Conservation (phyloP, 768 basidiomycete genomes). For the Mycena haematopus region DNA sequence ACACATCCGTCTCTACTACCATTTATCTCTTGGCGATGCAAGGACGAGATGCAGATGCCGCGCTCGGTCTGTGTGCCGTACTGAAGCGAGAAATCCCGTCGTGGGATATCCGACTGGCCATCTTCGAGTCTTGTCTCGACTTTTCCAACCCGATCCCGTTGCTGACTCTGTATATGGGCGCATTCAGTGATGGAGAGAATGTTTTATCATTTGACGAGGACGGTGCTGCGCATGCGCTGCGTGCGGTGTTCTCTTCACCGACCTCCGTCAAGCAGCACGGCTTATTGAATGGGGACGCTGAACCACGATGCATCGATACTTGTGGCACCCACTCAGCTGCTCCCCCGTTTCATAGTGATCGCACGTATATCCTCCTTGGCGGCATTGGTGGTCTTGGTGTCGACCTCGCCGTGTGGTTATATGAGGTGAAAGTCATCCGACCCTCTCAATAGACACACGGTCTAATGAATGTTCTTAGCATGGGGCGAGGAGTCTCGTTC, state of each 20-base stretch:
- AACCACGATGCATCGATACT: neutral
- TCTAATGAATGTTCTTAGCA: conserved; percentile 9
- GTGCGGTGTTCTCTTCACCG: conserved; percentile 14
- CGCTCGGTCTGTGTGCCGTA: conserved; percentile 12
- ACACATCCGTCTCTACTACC: neutral
- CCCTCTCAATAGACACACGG: neutral
- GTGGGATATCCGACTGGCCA: conserved; percentile 13
- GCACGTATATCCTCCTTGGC: conserved; percentile 14
- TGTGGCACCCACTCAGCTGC: conserved; percentile 1
- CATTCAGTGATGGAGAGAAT: conserved; percentile 1
- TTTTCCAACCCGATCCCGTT: conserved; percentile 6
- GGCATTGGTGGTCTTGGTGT: conserved; percentile 20
- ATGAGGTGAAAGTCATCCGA: conserved; percentile 7
- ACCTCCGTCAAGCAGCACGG: conserved; percentile 1
- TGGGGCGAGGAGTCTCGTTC: conserved; percentile 17
- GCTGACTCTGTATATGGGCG: neutral
- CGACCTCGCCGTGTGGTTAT: conserved; percentile 25
- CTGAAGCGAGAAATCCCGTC: conserved; percentile 4
- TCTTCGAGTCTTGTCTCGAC: conserved; percentile 13
- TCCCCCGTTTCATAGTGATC: conserved; percentile 19
- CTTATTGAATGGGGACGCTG: conserved; percentile 6
- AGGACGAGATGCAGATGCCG: conserved; percentile 21
- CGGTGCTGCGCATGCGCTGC: conserved; percentile 1
- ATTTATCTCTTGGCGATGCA: conserved; percentile 12
- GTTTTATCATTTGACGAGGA: conserved; percentile 8